phyloP scores from a whole-genome alignment of 331 rosid species.

The Prunus yedoensis region DNA sequence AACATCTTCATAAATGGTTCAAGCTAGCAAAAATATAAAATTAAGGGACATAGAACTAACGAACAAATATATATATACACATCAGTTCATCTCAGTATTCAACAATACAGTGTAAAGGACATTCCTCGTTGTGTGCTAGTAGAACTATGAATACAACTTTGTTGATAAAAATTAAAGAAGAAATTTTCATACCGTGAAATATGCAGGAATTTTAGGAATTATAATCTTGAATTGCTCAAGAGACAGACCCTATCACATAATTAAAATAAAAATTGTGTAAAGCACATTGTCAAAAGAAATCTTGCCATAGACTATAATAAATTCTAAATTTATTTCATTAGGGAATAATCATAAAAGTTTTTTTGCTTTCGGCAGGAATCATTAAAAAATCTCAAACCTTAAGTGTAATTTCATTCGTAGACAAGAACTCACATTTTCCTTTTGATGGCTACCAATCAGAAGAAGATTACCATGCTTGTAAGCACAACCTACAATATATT shows the following conservation, averaged over 20 bases:
- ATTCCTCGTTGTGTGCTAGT: background rate
- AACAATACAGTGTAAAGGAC: background rate
- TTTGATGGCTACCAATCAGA: constrained; percentile 74
- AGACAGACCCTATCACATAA: constrained; percentile 58
- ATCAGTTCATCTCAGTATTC: too few relatives aligned
- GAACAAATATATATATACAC: too few relatives aligned
- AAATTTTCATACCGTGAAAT: constrained; percentile 72
- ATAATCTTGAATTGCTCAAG: constrained; percentile 80
- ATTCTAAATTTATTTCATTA: background rate
- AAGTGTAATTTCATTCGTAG: background rate
- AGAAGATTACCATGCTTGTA: constrained; percentile 79
- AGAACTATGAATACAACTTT: background rate
- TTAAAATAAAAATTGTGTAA: background rate
- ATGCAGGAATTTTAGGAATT: constrained; percentile 83
- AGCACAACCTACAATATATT: constrained; percentile 63
- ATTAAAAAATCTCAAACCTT: background rate
- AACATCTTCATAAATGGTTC: too few relatives aligned
- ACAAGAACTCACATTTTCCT: constrained; percentile 51
- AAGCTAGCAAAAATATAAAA: too few relatives aligned
- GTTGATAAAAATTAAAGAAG: constrained; percentile 3
- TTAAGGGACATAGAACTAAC: too few relatives aligned
- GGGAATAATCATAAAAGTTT: background rate
- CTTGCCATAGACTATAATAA: background rate
- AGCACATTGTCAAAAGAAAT: background rate
- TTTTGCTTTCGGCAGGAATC: background rate